These are phyloP conservation scores for Phytophthora agathidicida DNA, from an alignment of 352 stramenopile genomes.

Conservation along the genomic window DNA sequence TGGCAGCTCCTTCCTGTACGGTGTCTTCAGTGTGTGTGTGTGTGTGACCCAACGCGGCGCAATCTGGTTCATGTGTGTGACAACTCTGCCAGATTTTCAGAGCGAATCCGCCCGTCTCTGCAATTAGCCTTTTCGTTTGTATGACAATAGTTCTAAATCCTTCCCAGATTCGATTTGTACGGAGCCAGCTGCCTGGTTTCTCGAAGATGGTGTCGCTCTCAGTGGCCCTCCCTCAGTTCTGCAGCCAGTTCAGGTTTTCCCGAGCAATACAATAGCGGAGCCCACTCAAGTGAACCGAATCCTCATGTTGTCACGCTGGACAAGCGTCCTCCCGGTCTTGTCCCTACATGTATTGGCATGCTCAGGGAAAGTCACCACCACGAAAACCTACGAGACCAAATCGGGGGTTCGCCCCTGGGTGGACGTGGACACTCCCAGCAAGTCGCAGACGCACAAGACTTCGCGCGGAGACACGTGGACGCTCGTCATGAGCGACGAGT, in stretches of 20 bases:
- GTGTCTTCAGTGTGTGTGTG: slow-evolving; percentile 28
- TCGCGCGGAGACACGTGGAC: slow-evolving; percentile 63
- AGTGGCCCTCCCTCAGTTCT: slow-evolving; percentile 2
- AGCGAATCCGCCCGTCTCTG: slow-evolving; percentile 1
- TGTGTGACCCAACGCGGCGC: slow-evolving; percentile 8
- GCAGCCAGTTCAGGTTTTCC: slow-evolving; percentile 26
- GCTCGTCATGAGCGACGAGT: slow-evolving; percentile 82
- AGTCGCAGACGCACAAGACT: slow-evolving; percentile 40
- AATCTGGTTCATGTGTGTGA: slow-evolving; percentile 30
- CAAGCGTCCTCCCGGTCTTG: neutral
- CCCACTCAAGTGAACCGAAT: too few relatives aligned
- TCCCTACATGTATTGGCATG: neutral
- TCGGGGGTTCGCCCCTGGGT: slow-evolving; percentile 65
- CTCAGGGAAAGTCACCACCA: slow-evolving; percentile 1
- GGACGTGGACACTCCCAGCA: slow-evolving; percentile 54
- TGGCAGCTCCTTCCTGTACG: neutral
- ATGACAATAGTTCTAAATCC: too few relatives aligned
- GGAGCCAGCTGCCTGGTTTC: slow-evolving; percentile 5
- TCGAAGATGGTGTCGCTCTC: slow-evolving; percentile 8
- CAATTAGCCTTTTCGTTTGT: neutral
- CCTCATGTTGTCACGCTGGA: slow-evolving; percentile 16
- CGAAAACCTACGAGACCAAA: slow-evolving; percentile 45
- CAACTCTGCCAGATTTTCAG: slow-evolving; percentile 18
- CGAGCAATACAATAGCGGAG: neutral
- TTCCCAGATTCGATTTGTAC: too few relatives aligned